Conservation (phyloP, 345 rosid species). For the Clarkia xantiana region DNA sequence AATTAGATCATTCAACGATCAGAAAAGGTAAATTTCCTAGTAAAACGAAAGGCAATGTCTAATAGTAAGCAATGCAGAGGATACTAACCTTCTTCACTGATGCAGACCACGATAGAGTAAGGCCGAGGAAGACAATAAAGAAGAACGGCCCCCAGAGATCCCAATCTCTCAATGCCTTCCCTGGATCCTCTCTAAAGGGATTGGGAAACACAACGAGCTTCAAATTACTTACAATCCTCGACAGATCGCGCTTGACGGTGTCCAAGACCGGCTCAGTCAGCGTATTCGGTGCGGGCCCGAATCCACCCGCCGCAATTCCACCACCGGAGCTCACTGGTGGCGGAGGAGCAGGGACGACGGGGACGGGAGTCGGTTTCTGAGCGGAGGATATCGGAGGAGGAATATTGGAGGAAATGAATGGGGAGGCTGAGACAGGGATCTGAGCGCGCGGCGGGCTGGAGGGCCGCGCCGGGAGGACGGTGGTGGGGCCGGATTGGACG, state of each 20-base stretch:
- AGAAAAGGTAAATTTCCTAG: too few species aligned
- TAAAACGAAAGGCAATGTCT: not conserved
- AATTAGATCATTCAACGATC: too few species aligned
- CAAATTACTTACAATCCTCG: slow-evolving; percentile 82
- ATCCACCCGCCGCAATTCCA: slow-evolving; percentile 26
- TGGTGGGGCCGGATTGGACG: slow-evolving; percentile 56
- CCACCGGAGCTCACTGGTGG: slow-evolving; percentile 15
- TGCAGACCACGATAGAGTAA: slow-evolving; percentile 80
- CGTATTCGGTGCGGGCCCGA: slow-evolving; percentile 75
- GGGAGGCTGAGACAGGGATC: slow-evolving; percentile 64
- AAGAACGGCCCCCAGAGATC: slow-evolving; percentile 99
- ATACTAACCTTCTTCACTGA: slow-evolving; percentile 47
- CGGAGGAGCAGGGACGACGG: slow-evolving; percentile 13
- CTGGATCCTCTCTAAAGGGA: slow-evolving; percentile 87
- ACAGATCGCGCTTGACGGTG: slow-evolving; percentile 92
- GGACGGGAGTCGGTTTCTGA: slow-evolving; percentile 7
- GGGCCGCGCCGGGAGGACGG: slow-evolving; percentile 76
- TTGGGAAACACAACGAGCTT: slow-evolving; percentile 96
- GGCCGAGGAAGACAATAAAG: slow-evolving; percentile 86
- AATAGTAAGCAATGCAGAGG: not conserved
- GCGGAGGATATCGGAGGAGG: slow-evolving; percentile 26
- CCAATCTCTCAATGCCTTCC: slow-evolving; percentile 97
- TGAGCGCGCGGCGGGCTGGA: slow-evolving; percentile 73
- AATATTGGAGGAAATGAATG: slow-evolving; percentile 48
- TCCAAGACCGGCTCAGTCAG: slow-evolving; percentile 97